These are phyloP conservation scores for Salix dunnii DNA, from an alignment of 345 rosid species.

Conservation along the genomic window DNA sequence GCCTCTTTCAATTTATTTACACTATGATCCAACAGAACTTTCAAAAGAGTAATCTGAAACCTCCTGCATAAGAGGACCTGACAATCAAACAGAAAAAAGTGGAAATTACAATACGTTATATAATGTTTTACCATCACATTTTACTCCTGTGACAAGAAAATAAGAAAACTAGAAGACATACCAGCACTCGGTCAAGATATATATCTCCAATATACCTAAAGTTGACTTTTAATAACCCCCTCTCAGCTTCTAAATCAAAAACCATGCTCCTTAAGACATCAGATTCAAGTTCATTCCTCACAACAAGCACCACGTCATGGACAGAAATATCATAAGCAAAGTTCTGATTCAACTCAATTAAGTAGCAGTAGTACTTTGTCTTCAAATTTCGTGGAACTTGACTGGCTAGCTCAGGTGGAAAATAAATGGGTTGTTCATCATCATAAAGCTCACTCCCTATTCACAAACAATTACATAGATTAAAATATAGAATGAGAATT, in stretches of 20 bases:
- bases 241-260: conserved; percentile 52
- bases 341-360: conserved; percentile 45
- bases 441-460: conserved; percentile 42
- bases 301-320: conserved; percentile 56
- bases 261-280: conserved; percentile 33
- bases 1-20: conserved; percentile 36
- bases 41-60: conserved; percentile 61
- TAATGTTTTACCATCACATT: neutral
- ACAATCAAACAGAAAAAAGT: conserved; percentile 6
- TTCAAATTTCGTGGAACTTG: conserved; percentile 14
- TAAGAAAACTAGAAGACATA: conserved; percentile 12
- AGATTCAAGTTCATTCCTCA: conserved; percentile 44
- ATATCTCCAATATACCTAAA: conserved; percentile 47
- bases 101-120: neutral
- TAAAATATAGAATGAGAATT: neutral
- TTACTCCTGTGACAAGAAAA: neutral
- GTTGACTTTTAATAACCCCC: conserved; percentile 46
- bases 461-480: neutral
- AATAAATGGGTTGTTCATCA: conserved; percentile 62
- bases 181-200: conserved; percentile 41
- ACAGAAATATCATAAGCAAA: conserved; percentile 36
- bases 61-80: conserved; percentile 64
- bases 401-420: conserved; percentile 66
- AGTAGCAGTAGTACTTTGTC: conserved; percentile 49
- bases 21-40: conserved; percentile 49